Evolutionary conservation across 2,329 filamentous ascomycete species (phyloP).

Genomic region (Iodosphaeria phyllophila): DNA sequence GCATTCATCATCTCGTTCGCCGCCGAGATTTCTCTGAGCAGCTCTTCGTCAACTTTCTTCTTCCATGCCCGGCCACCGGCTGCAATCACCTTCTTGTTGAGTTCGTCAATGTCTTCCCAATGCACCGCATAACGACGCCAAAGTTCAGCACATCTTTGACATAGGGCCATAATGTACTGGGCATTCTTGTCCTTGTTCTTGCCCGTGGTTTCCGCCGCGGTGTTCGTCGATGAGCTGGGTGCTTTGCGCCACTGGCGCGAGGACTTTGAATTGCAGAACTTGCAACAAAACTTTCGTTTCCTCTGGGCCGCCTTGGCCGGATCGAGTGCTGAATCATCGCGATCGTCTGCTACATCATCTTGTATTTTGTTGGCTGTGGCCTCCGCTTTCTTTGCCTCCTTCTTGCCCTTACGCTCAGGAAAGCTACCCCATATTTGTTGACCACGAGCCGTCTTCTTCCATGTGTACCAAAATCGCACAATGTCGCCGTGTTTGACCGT

Average conservation of each 20-base stretch:
- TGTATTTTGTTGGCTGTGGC: constrained; percentile 58
- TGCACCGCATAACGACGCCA: constrained; percentile 95
- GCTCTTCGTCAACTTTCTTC: constrained; percentile 77
- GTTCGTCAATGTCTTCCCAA: constrained; percentile 85
- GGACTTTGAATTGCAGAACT: constrained; percentile 66
- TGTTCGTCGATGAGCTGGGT: constrained; percentile 54
- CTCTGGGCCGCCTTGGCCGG: constrained; percentile 61
- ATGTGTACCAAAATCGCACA: constrained; percentile 89
- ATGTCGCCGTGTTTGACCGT: constrained; percentile 63
- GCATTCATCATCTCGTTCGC: constrained; percentile 40
- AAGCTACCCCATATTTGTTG: constrained; percentile 81
- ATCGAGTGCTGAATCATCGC: constrained; percentile 93
- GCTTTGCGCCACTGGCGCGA: constrained; percentile 87
- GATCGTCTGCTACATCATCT: constrained; percentile 80
- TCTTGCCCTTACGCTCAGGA: constrained; percentile 74
- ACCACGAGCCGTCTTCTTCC: constrained; percentile 86
- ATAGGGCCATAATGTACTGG: constrained; percentile 65
- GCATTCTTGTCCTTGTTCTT: constrained; percentile 64
- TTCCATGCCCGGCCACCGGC: constrained; percentile 71
- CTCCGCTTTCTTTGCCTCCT: constrained; percentile 59
- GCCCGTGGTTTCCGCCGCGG: constrained; percentile 43
- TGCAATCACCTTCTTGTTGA: constrained; percentile 69
- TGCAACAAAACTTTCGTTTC: constrained; percentile 79
- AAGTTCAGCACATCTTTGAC: constrained; percentile 73
- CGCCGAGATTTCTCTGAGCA: constrained; percentile 52